These are phyloP conservation scores for Salix arbutifolia DNA, from an alignment of 345 rosid genomes.

Conservation along the genomic window DNA sequence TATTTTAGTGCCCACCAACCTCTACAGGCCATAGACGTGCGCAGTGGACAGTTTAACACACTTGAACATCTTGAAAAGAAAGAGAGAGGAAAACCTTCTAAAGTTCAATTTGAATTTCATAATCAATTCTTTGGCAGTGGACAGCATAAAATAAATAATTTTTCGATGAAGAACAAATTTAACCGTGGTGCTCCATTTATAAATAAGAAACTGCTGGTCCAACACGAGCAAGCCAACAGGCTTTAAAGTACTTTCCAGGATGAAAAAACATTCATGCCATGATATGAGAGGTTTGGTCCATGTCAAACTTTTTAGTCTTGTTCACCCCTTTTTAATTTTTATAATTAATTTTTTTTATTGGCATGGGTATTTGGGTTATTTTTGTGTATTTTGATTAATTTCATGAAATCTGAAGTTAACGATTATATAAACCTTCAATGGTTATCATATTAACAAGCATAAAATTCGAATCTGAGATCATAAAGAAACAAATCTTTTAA, in stretches of 20 bases:
- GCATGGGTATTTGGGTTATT: rapidly evolving
- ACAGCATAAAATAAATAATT: not conserved
- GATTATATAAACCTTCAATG: too few species aligned
- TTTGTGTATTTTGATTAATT: too few species aligned
- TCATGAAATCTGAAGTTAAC: too few species aligned
- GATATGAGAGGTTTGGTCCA: not conserved
- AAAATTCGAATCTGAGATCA: too few species aligned
- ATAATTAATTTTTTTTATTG: too few species aligned
- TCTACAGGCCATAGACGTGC: not conserved
- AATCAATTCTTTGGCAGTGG: not conserved
- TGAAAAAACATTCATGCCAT: not conserved
- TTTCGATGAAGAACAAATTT: not conserved
- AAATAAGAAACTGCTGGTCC: not conserved
- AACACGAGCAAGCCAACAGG: not conserved
- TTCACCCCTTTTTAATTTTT: not conserved
- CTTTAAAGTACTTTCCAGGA: not conserved
- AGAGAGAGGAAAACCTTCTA: too few species aligned
- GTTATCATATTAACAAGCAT: too few species aligned
- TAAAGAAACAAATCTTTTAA: too few species aligned
- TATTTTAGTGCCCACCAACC: not conserved
- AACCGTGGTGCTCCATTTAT: not conserved
- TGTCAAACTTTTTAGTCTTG: not conserved
- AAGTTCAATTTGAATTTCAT: not conserved
- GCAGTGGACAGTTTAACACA: not conserved
- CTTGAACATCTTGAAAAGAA: too few species aligned